Evolutionary conservation across 2,329 filamentous ascomycete species (phyloP).

Genomic region (Gyromitra esculenta): DNA sequence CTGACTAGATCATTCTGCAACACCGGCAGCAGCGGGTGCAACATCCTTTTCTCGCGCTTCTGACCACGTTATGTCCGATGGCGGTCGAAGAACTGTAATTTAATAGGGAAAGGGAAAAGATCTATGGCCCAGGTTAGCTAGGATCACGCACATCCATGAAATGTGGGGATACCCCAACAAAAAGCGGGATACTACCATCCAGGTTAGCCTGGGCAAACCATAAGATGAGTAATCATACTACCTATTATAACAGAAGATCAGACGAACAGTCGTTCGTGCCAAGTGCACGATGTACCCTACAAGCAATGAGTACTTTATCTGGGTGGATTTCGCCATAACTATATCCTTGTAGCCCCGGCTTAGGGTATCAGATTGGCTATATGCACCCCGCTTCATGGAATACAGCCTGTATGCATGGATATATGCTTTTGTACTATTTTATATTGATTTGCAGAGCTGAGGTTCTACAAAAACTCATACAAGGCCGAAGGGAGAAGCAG

Average conservation of each 20-base stretch:
- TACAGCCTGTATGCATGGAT: slow-evolving; percentile 10
- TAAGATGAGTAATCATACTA: too few relatives aligned
- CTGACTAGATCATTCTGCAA: slow-evolving; percentile 1
- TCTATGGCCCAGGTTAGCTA: slow-evolving; percentile 4
- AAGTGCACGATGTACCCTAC: slow-evolving; percentile 5
- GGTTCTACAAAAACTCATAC: not conserved
- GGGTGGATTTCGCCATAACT: not conserved
- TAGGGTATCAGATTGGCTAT: not conserved
- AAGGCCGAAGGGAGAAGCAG: not conserved
- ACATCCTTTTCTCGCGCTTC: slow-evolving; percentile 14
- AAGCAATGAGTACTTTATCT: not conserved
- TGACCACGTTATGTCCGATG: slow-evolving; percentile 1
- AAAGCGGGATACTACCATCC: not conserved
- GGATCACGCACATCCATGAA: not conserved
- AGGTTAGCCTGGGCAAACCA: not conserved
- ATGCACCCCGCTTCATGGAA: slow-evolving; percentile 6
- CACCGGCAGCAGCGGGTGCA: not conserved
- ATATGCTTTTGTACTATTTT: not conserved
- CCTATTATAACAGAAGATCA: slow-evolving; percentile 11
- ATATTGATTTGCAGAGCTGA: slow-evolving; percentile 9
- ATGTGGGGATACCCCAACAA: slow-evolving; percentile 1
- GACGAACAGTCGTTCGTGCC: slow-evolving; percentile 21
- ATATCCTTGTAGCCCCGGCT: not conserved
- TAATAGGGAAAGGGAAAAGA: slow-evolving; percentile 6
- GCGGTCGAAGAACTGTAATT: not conserved